A percentile compares a stretch with the other conserved stretches of the same genome.
These are phyloP conservation scores for Ascoidea rubescens DNA, from an alignment of 805 yeast genomes.

Conservation along the genomic window DNA sequence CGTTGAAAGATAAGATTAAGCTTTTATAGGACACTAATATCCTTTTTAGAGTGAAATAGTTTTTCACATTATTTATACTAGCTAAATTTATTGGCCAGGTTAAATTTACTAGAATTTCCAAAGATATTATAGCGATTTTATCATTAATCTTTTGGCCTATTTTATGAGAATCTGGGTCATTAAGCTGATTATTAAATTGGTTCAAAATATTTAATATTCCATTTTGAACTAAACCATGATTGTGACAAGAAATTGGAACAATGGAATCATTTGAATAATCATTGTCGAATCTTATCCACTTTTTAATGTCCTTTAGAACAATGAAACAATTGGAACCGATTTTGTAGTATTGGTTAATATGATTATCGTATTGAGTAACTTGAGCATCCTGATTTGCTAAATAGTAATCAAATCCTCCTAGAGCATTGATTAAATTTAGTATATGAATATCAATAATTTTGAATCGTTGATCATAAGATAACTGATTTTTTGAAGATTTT, in stretches of 20 bases:
- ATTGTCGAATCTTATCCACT: slow-evolving; percentile 82
- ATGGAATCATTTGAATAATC: slow-evolving; percentile 51
- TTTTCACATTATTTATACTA: slow-evolving; percentile 37
- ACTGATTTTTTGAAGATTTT: too few species aligned
- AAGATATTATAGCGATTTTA: slow-evolving; percentile 52
- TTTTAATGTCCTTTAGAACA: slow-evolving; percentile 74
- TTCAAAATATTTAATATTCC: slow-evolving; percentile 67
- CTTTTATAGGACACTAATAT: slow-evolving; percentile 64
- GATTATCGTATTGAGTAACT: neutral
- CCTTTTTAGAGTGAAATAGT: slow-evolving; percentile 46
- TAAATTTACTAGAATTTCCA: slow-evolving; percentile 71
- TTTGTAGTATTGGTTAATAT: slow-evolving; percentile 55
- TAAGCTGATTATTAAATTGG: slow-evolving; percentile 45
- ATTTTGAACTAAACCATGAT: slow-evolving; percentile 53
- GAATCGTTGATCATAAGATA: too few species aligned
- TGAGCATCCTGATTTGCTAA: slow-evolving; percentile 14
- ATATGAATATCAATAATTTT: slow-evolving; percentile 52
- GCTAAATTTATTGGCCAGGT: slow-evolving; percentile 76
- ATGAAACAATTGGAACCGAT: slow-evolving; percentile 83
- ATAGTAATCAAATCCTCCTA: slow-evolving; percentile 75
- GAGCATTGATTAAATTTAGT: slow-evolving; percentile 68
- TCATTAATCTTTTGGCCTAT: slow-evolving; percentile 36
- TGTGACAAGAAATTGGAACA: slow-evolving; percentile 82
- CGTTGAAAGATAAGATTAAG: slow-evolving; percentile 38
- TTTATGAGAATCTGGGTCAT: slow-evolving; percentile 19